These are phyloP conservation scores for Leccinum uliginosum DNA, from an alignment of 768 basidiomycete genomes.

Conservation along the genomic window DNA sequence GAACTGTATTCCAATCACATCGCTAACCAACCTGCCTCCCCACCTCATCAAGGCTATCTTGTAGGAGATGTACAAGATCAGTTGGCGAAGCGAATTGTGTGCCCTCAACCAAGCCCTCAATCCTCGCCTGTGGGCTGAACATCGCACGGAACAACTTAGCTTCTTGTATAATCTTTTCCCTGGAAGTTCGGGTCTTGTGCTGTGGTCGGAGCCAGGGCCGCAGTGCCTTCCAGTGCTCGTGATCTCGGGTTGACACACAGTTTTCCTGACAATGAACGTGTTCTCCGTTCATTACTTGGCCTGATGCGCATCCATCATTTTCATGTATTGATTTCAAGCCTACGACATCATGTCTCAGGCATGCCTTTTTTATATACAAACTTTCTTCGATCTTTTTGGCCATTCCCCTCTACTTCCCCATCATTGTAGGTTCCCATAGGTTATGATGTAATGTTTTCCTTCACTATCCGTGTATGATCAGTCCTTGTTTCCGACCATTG, in stretches of 20 bases:
- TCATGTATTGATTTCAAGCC: neutral
- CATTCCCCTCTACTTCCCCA: neutral
- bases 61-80: conserved; percentile 18
- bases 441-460: too few relatives aligned
- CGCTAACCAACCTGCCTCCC: neutral
- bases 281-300: neutral
- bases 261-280: neutral
- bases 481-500: too few relatives aligned
- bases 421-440: too few relatives aligned
- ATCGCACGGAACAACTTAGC: neutral
- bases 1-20: neutral
- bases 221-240: neutral
- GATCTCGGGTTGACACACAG: neutral
- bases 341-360: neutral
- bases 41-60: conserved; percentile 7
- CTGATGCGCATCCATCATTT: neutral
- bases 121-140: conserved; percentile 1
- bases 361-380: neutral
- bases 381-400: conserved; percentile 1
- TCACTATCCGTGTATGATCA: too few relatives aligned
- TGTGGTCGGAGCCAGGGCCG: neutral
- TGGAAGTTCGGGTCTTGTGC: neutral
- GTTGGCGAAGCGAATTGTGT: conserved; percentile 18
- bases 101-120: conserved; percentile 14
- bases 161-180: neutral